Evolutionary conservation across 2,329 filamentous ascomycete genomes (phyloP).

Genomic region (Aspergillus luchuensis): DNA sequence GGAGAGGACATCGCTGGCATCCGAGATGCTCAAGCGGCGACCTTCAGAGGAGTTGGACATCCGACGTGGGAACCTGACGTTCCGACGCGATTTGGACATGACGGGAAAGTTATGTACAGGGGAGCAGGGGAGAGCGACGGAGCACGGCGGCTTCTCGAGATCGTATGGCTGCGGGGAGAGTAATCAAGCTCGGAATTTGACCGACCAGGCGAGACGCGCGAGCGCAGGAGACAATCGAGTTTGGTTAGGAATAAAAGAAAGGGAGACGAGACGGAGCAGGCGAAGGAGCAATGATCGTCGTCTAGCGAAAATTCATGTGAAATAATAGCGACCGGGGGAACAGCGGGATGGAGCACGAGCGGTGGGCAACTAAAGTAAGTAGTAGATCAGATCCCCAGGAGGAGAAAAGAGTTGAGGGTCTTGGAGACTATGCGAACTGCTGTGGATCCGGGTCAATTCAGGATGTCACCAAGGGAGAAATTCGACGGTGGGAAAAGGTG

Average conservation of each 20-base stretch:
- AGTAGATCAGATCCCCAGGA: not conserved
- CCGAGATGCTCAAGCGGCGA: conserved; percentile 57
- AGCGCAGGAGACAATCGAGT: conserved; percentile 2
- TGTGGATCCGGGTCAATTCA: not conserved
- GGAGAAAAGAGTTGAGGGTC: not conserved
- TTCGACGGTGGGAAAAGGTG: conserved; percentile 13
- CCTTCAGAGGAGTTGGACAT: conserved; percentile 46
- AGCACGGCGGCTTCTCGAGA: conserved; percentile 11
- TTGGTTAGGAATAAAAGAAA: conserved; percentile 5
- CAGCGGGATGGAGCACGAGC: conserved; percentile 4
- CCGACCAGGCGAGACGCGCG: conserved; percentile 11
- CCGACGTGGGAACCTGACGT: conserved; percentile 62
- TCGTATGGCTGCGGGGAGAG: conserved; percentile 22
- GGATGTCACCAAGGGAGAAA: conserved; percentile 5
- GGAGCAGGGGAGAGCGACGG: conserved; percentile 9
- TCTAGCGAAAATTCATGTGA: conserved; percentile 36
- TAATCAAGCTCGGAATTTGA: conserved; percentile 14
- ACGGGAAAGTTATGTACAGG: conserved; percentile 23
- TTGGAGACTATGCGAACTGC: not conserved
- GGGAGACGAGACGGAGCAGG: conserved; percentile 12
- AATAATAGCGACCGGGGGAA: conserved; percentile 33
- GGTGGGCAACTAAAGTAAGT: not conserved
- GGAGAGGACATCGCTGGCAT: conserved; percentile 55
- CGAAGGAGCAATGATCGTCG: conserved; percentile 24
- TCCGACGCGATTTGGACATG: conserved; percentile 59